Base-by-base conservation (phyloP, 176 grass and related monocot genomes). In the Zoysia pacifica region DNA sequence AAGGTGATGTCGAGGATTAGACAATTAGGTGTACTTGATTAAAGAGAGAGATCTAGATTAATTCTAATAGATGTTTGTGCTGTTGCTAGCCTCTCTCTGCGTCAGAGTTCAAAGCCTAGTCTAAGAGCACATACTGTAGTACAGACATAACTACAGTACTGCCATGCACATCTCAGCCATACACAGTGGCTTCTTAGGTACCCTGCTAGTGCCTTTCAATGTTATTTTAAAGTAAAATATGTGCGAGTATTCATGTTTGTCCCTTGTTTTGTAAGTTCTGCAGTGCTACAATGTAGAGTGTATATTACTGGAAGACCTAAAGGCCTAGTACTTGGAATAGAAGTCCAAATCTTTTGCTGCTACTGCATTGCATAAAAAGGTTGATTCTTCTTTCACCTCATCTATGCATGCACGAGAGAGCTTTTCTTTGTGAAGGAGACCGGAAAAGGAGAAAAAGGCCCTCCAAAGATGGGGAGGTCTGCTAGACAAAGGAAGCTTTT, bases 401-500 rank as follows among this genome's bases (percentile, higher is more conserved):
- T 86, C 83, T 60, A 82, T 67, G 83, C 61, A 86, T 62, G 83
- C 61, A 52, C 60, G 63, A 86, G 79, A 40, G 67, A 69, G 65
- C 64, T 67, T 70, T 79, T 91, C 36, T 88, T 73, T 6, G 71
- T 90, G 81, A 88, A 80, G 85, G 79, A 86, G 67, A 93, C 88
- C 68, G 91, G 71, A 83, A 88, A 93, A 88, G 91, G 66, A 18
- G 70, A 74, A 88, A 88, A 90, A 83, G 88, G 81, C 82, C 77
- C 88, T 90, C 90, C 86, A 92, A 92, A 92, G 83, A 89, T 85
- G 83, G 79, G 64, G 90, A 89, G 81, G 70, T 76, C 28, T 71
- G 86, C 83, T 86, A 83, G 90, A 92, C 90, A 93, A 93, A 88
- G 82, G 88, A 88, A 81, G 85, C 91, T 93, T 93, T 93, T 88